A percentile compares a stretch with the other conserved stretches of the same genome.
These are phyloP conservation scores for Fraxinus paxiana DNA, from an alignment of 305 asterid species.

Conservation along the genomic window DNA sequence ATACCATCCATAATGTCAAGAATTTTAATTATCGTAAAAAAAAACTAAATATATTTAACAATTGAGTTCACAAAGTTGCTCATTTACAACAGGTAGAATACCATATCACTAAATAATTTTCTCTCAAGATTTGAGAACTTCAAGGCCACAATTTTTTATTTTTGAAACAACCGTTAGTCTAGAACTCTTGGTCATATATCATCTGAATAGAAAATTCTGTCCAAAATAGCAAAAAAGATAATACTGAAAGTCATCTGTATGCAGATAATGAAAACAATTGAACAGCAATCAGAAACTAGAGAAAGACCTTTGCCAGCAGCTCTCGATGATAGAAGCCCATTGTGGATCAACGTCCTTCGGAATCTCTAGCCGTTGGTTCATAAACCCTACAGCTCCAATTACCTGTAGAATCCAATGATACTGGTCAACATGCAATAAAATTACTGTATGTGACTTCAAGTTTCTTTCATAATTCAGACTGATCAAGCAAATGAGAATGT, in stretches of 20 bases:
- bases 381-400: conserved; percentile 93
- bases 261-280: neutral
- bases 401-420: conserved; percentile 44
- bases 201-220: neutral
- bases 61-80: neutral
- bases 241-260: neutral
- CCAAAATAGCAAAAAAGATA: neutral
- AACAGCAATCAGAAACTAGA: neutral
- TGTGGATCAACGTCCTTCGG: conserved; percentile 74
- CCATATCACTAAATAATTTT: neutral
- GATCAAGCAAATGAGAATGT: neutral
- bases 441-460: neutral
- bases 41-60: neutral
- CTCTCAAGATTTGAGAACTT: neutral
- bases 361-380: conserved; percentile 82
- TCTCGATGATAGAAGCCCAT: conserved; percentile 82
- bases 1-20: neutral
- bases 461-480: neutral
- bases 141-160: neutral
- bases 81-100: neutral
- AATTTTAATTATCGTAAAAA: neutral
- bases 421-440: neutral
- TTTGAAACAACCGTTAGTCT: neutral
- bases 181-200: neutral
- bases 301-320: conserved; percentile 69